A percentile compares a stretch with the other conserved stretches of the same genome.
Evolutionary conservation across 192 early-diverging fungal species (phyloP).

Genomic region (Coemansia sp.): DNA sequence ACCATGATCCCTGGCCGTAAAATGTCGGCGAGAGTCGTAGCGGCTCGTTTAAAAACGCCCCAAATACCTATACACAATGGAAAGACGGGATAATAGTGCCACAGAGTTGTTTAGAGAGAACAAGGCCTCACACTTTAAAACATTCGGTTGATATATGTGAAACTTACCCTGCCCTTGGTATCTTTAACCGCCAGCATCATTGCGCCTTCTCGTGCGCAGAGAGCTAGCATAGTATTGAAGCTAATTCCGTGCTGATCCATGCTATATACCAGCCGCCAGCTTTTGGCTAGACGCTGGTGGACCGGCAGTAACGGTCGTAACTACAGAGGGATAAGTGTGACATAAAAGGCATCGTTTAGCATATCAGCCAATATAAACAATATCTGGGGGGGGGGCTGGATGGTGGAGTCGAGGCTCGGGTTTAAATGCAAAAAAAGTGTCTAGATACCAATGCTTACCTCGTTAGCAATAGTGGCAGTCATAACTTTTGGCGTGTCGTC

Average conservation of each 20-base stretch:
- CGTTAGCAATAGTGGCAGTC: constrained; percentile 34
- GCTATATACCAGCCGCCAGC: constrained; percentile 84
- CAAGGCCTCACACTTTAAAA: neutral
- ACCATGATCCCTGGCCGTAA: constrained; percentile 86
- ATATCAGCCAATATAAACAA: neutral
- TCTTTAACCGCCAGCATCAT: constrained; percentile 71
- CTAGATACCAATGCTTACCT: constrained; percentile 5
- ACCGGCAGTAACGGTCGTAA: constrained; percentile 77
- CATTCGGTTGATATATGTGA: neutral
- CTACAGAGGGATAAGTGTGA: constrained; percentile 42
- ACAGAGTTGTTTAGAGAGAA: neutral
- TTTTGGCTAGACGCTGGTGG: constrained; percentile 69
- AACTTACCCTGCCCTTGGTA: constrained; percentile 43
- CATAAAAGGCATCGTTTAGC: neutral
- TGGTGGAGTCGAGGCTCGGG: neutral
- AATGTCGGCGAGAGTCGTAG: constrained; percentile 63
- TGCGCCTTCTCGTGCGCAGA: constrained; percentile 65
- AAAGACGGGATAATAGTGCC: neutral
- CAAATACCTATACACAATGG: constrained; percentile 65
- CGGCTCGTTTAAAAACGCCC: constrained; percentile 71
- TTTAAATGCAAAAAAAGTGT: neutral
- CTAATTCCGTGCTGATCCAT: constrained; percentile 93
- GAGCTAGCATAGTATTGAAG: constrained; percentile 76
- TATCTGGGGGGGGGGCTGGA: neutral
- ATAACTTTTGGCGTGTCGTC: constrained; percentile 44